Evolutionary conservation across 805 yeast species (phyloP).

Genomic region (Monosporozyma aerobia): DNA sequence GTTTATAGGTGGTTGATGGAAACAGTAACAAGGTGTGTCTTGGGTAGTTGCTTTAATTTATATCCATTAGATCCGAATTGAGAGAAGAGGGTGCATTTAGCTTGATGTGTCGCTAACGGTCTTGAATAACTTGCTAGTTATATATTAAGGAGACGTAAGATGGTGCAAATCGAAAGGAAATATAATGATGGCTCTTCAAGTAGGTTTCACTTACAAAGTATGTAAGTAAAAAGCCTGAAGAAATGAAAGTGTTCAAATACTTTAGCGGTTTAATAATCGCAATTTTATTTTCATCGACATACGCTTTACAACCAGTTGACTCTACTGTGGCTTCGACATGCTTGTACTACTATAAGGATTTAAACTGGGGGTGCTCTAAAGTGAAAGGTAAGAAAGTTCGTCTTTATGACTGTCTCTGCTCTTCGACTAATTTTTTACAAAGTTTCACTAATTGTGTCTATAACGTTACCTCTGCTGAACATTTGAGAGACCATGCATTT

Average conservation of each 20-base stretch:
- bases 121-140: not conserved
- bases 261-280: not conserved
- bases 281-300: not conserved
- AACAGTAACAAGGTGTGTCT: not conserved
- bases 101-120: not conserved
- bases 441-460: conserved; percentile 36
- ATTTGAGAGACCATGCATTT: conserved; percentile 31
- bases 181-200: no score
- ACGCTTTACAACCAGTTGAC: not conserved
- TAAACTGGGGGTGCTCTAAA: conserved; percentile 1
- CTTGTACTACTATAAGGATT: not conserved
- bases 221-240: not conserved
- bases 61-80: not conserved
- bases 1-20: no score
- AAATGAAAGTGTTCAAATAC: not conserved
- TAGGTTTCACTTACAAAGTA: no score
- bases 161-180: no score
- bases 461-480: conserved; percentile 25
- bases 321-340: conserved; percentile 1
- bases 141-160: not conserved
- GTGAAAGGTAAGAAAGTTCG: not conserved
- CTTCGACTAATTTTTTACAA: conserved; percentile 33
- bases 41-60: not conserved
- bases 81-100: not conserved
- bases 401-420: not conserved